Conservation (phyloP, 345 rosid genomes). For the Gossypium bickii region DNA sequence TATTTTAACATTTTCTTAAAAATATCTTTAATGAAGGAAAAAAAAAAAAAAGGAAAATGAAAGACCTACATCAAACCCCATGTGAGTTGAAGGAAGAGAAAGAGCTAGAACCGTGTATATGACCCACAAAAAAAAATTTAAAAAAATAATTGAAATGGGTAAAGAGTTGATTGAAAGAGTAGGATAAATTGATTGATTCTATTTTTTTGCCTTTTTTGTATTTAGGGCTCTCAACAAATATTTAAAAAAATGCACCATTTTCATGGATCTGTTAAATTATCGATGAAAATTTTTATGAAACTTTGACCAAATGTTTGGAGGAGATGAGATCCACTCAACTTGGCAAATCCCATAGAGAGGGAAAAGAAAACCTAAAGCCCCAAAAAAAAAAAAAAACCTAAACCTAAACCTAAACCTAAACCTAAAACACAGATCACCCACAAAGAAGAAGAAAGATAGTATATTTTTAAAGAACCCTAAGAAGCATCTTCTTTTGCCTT, state of each 20-base stretch:
- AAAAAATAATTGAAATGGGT: too few relatives aligned
- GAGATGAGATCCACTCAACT: too few relatives aligned
- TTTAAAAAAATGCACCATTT: neutral
- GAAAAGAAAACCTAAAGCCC: too few relatives aligned
- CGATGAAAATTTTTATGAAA: neutral
- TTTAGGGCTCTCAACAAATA: too few relatives aligned
- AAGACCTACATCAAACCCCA: neutral
- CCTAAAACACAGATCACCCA: neutral
- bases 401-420: constrained; percentile 6
- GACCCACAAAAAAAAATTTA: neutral
- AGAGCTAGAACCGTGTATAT: neutral
- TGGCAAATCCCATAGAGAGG: too few relatives aligned
- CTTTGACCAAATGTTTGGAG: neutral
- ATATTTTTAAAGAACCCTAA: neutral
- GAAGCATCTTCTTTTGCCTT: neutral
- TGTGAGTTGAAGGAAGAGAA: neutral
- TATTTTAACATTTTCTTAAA: neutral
- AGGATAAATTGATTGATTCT: neutral
- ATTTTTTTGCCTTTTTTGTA: neutral
- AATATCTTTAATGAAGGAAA: neutral
- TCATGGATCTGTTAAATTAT: neutral
- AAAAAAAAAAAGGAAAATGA: neutral
- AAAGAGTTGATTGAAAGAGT: neutral
- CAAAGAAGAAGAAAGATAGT: neutral
- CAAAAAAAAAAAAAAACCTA: neutral